Conservation (phyloP, 2,329 filamentous ascomycete genomes). For the Monascus ruber region DNA sequence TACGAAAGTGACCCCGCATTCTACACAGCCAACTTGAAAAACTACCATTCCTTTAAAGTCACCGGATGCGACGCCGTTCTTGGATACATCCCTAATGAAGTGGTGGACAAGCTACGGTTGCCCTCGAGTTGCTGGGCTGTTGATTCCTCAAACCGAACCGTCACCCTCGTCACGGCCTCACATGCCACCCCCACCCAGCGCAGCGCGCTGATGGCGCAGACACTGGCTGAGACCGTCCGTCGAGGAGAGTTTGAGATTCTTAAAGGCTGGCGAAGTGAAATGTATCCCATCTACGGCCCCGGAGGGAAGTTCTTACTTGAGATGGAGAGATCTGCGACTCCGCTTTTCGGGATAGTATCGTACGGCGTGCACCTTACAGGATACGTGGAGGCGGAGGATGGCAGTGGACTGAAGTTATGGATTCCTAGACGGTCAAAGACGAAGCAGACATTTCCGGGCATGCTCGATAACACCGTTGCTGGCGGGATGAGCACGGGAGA, state of each 20-base stretch:
- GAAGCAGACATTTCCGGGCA: slow-evolving; percentile 82
- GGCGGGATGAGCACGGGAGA: slow-evolving; percentile 75
- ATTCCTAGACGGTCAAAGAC: slow-evolving; percentile 61
- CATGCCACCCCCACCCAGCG: slow-evolving; percentile 51
- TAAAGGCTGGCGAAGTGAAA: slow-evolving; percentile 66
- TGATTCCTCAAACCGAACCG: slow-evolving; percentile 47
- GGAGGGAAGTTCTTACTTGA: slow-evolving; percentile 51
- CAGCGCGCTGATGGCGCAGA: slow-evolving; percentile 44
- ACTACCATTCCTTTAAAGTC: slow-evolving; percentile 56
- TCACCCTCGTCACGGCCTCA: slow-evolving; percentile 48
- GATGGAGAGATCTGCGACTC: slow-evolving; percentile 64
- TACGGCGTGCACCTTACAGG: slow-evolving; percentile 77
- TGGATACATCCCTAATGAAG: slow-evolving; percentile 47
- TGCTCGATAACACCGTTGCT: slow-evolving; percentile 91
- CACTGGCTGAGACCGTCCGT: slow-evolving; percentile 57
- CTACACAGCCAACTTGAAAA: slow-evolving; percentile 43
- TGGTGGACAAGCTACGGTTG: slow-evolving; percentile 30
- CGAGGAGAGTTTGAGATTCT: slow-evolving; percentile 63
- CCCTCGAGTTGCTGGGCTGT: slow-evolving; percentile 50
- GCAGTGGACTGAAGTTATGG: slow-evolving; percentile 63
- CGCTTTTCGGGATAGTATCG: slow-evolving; percentile 62
- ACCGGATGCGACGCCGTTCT: slow-evolving; percentile 51
- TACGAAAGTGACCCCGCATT: slow-evolving; percentile 46
- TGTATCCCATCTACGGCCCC: slow-evolving; percentile 63
- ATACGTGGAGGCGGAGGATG: slow-evolving; percentile 45